These are phyloP conservation scores for Zygoascus bituminiphila DNA, from an alignment of 805 yeast genomes.

Conservation along the genomic window DNA sequence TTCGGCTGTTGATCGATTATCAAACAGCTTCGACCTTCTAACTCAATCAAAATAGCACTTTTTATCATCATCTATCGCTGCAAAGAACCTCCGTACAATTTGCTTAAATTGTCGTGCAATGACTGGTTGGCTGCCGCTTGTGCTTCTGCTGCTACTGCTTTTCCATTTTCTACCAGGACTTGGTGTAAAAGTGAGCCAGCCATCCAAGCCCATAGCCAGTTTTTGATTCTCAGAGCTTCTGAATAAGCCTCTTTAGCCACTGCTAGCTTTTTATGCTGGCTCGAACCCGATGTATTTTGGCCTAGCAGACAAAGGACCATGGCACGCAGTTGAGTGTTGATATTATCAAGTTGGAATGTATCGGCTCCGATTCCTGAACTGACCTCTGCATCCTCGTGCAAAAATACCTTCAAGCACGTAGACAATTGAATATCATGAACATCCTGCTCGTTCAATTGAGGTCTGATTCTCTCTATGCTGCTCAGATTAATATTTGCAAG, in stretches of 20 bases:
- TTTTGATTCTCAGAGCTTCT: neutral
- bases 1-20: neutral
- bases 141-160: neutral
- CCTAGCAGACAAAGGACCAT: neutral
- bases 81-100: neutral
- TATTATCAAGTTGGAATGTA: neutral
- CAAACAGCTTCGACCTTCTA: neutral
- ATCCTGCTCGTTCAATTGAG: neutral
- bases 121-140: neutral
- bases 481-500: neutral
- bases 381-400: neutral
- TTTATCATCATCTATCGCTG: neutral
- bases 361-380: neutral
- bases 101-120: neutral
- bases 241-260: slow-evolving; percentile 3
- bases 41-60: neutral
- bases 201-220: slow-evolving; percentile 5
- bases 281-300: neutral
- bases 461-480: neutral
- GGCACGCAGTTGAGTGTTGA: neutral
- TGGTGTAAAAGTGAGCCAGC: slow-evolving; percentile 1
- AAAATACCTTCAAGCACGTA: neutral
- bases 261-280: neutral
- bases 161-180: neutral
- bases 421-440: neutral